Evolutionary conservation across 2,329 filamentous ascomycete species (phyloP).

Genomic region (Sarocladium strictum): DNA sequence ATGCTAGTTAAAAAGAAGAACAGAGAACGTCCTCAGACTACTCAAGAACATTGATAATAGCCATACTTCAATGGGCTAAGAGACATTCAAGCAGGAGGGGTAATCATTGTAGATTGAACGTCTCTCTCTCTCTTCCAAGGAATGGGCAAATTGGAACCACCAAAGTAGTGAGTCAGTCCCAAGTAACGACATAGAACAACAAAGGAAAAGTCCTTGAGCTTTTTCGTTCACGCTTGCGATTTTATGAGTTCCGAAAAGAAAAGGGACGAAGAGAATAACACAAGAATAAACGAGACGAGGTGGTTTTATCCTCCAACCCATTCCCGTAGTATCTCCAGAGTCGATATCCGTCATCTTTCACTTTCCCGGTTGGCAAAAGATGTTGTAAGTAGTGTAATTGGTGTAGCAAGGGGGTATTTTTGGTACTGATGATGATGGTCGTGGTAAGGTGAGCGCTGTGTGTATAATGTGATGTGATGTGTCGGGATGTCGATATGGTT

Average conservation of each 20-base stretch:
- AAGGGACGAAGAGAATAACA: background rate
- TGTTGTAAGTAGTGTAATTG: background rate
- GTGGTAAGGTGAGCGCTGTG: background rate
- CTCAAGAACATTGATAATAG: no score
- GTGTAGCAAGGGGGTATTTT: background rate
- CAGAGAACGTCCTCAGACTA: no score
- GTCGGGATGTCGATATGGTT: background rate
- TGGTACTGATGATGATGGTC: background rate
- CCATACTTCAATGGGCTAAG: no score
- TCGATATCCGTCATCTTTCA: background rate
- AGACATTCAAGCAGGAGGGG: no score
- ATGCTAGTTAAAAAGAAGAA: no score
- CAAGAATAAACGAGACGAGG: background rate
- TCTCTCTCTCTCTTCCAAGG: background rate
- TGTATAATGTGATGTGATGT: background rate
- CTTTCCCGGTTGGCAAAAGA: background rate
- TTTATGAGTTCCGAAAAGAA: background rate
- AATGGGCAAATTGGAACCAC: background rate
- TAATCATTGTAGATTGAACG: background rate
- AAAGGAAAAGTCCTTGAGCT: background rate
- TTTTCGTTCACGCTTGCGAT: conserved; percentile 8
- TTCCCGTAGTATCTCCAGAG: background rate
- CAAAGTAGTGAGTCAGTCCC: background rate
- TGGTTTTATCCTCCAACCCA: background rate
- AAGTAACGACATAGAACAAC: background rate